Evolutionary conservation across 1,139 yeast genomes (phyloP).

Genomic region (Candida mesenterica): DNA sequence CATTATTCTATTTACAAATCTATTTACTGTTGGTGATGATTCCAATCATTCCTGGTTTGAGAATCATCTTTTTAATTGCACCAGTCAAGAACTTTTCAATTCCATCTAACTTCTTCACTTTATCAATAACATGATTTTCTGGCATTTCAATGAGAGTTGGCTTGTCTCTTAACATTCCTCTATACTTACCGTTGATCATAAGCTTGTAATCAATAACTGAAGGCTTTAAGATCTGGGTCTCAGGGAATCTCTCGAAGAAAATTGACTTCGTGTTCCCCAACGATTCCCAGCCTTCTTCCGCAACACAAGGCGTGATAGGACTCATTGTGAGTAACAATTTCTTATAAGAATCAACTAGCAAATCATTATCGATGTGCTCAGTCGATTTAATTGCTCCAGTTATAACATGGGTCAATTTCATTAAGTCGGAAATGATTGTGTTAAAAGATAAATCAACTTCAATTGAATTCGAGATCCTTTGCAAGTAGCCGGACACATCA

Average conservation of each 20-base stretch:
- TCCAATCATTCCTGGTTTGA: constrained; percentile 23
- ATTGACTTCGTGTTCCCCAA: constrained; percentile 45
- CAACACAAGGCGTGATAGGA: constrained; percentile 76
- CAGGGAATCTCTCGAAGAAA: constrained; percentile 56
- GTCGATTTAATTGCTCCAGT: constrained; percentile 33
- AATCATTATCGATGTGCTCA: constrained; percentile 24
- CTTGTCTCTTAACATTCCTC: constrained; percentile 44
- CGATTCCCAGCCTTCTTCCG: constrained; percentile 80
- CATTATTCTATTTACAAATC: constrained; percentile 1
- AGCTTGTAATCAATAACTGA: constrained; percentile 45
- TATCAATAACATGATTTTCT: constrained; percentile 21
- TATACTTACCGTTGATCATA: constrained; percentile 68
- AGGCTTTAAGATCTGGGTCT: constrained; percentile 34
- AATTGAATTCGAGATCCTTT: constrained; percentile 57
- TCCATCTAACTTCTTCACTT: constrained; percentile 10
- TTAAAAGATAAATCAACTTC: constrained; percentile 64
- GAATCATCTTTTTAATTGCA: constrained; percentile 13
- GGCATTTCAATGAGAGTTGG: constrained; percentile 30
- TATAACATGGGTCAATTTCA: constrained; percentile 73
- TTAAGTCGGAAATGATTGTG: constrained; percentile 83
- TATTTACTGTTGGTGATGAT: neutral
- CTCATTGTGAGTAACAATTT: constrained; percentile 59
- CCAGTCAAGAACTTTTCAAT: constrained; percentile 9
- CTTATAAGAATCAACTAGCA: constrained; percentile 41
- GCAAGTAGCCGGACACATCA: constrained; percentile 49